Percentiles rank a stretch among this genome's conserved stretches.
These are phyloP conservation scores for Auxenochlorella pyrenoidosa DNA, from an alignment of 139 green algal species.

Conservation along the genomic window DNA sequence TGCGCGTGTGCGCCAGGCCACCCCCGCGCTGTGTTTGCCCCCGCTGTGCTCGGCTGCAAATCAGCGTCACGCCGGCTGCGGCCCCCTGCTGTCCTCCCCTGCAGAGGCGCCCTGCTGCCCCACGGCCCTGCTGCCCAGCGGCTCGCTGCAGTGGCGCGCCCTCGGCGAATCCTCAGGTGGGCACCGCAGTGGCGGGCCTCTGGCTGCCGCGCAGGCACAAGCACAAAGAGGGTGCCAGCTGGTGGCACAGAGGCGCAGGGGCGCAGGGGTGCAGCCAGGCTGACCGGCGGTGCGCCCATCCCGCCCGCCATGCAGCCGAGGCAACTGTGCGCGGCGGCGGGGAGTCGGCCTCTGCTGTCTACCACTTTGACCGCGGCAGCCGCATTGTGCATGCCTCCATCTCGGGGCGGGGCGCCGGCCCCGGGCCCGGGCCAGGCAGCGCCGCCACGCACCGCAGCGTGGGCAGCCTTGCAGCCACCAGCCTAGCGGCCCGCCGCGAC, in stretches of 20 bases:
- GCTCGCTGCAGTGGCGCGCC: neutral
- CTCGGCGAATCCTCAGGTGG: constrained; percentile 3
- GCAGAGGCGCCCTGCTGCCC: constrained; percentile 26
- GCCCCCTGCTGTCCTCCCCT: neutral
- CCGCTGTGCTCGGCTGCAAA: too few species aligned
- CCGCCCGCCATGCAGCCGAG: constrained; percentile 8
- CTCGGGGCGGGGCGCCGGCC: neutral
- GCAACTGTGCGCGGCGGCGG: neutral
- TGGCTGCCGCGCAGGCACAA: neutral
- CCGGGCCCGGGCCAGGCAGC: neutral
- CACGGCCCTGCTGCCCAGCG: constrained; percentile 17
- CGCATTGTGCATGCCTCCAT: neutral
- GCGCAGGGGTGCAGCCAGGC: neutral
- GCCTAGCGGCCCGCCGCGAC: neutral
- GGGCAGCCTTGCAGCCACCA: neutral
- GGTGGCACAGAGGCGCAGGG: neutral
- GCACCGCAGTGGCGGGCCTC: neutral
- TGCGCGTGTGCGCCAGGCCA: too few species aligned
- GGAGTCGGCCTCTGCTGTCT: neutral
- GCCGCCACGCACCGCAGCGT: neutral
- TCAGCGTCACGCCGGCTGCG: too few species aligned
- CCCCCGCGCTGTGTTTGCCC: too few species aligned
- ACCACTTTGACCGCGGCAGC: neutral
- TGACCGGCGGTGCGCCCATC: neutral
- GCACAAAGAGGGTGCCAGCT: neutral